Percentiles rank a stretch among this genome's conserved stretches.
These are phyloP conservation scores for Lyophyllum semitale DNA, from an alignment of 768 basidiomycete species.

Conservation along the genomic window DNA sequence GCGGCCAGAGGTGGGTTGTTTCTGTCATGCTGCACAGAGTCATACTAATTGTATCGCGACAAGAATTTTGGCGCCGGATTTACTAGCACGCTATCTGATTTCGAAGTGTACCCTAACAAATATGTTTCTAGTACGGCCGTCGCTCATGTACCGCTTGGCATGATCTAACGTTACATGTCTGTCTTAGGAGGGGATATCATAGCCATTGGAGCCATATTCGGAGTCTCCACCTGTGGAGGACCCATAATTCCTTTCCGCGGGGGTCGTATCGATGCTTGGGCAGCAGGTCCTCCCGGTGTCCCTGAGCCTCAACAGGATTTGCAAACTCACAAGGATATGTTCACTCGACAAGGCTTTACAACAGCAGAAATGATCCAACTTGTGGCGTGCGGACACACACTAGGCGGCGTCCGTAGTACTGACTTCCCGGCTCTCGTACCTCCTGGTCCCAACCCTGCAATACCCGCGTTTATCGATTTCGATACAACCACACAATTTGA, in stretches of 20 bases:
- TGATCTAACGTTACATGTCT: not conserved
- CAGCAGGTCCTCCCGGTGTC: slow-evolving; percentile 39
- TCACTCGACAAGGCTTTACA: slow-evolving; percentile 45
- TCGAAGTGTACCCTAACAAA: slow-evolving; percentile 42
- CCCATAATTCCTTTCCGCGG: slow-evolving; percentile 43
- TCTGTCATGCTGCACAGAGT: not conserved
- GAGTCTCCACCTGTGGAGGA: slow-evolving; percentile 45
- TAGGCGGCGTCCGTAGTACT: slow-evolving; percentile 48
- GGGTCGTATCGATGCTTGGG: slow-evolving; percentile 42
- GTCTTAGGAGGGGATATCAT: slow-evolving; percentile 45
- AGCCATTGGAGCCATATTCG: slow-evolving; percentile 38
- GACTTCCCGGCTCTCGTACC: slow-evolving; percentile 48
- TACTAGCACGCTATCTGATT: slow-evolving; percentile 42
- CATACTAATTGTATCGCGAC: not conserved
- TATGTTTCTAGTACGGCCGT: slow-evolving; percentile 42
- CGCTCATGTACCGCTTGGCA: not conserved
- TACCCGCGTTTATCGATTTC: slow-evolving; percentile 36
- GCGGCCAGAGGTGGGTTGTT: slow-evolving; percentile 37
- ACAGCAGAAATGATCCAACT: slow-evolving; percentile 51
- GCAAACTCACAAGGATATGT: slow-evolving; percentile 37
- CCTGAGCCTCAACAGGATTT: slow-evolving; percentile 46
- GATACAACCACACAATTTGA: slow-evolving; percentile 45
- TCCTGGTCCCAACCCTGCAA: slow-evolving; percentile 25
- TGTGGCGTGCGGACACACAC: slow-evolving; percentile 52
- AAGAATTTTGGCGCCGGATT: slow-evolving; percentile 54